Conservation (phyloP, 768 basidiomycete genomes). For the Trametes gibbosa region DNA sequence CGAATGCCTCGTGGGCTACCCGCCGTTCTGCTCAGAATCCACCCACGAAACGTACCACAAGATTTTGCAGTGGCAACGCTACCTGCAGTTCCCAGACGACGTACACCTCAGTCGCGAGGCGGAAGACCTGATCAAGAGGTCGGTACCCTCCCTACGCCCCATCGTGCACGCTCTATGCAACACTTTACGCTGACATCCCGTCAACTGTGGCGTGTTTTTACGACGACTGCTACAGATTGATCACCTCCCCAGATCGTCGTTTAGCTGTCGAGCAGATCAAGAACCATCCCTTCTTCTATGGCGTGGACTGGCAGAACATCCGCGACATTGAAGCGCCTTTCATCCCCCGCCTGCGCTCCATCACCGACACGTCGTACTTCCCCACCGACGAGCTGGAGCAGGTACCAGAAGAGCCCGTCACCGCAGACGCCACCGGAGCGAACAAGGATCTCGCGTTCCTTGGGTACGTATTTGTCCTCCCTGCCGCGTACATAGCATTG, state of each 20-base stretch:
- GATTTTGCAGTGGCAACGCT: slow-evolving; percentile 91
- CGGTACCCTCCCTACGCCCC: slow-evolving; percentile 24
- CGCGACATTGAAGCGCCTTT: slow-evolving; percentile 92
- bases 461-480: slow-evolving; percentile 34
- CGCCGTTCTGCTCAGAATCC: slow-evolving; percentile 94
- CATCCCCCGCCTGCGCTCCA: slow-evolving; percentile 89
- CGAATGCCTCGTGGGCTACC: slow-evolving; percentile 95
- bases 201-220: not conserved
- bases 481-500: not conserved
- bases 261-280: slow-evolving; percentile 85
- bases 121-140: slow-evolving; percentile 86
- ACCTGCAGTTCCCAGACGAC: slow-evolving; percentile 89
- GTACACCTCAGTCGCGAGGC: slow-evolving; percentile 90
- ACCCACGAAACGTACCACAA: slow-evolving; percentile 98
- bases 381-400: slow-evolving; percentile 93
- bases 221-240: slow-evolving; percentile 47
- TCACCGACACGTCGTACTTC: slow-evolving; percentile 98
- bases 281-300: slow-evolving; percentile 89
- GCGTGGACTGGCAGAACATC: slow-evolving; percentile 90
- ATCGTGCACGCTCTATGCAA: not conserved
- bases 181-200: not conserved
- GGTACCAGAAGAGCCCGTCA: slow-evolving; percentile 47
- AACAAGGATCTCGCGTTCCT: slow-evolving; percentile 61
- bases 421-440: slow-evolving; percentile 38
- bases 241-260: slow-evolving; percentile 80